Conservation (phyloP, 768 basidiomycete species). For the Podaxis pistillaris region DNA sequence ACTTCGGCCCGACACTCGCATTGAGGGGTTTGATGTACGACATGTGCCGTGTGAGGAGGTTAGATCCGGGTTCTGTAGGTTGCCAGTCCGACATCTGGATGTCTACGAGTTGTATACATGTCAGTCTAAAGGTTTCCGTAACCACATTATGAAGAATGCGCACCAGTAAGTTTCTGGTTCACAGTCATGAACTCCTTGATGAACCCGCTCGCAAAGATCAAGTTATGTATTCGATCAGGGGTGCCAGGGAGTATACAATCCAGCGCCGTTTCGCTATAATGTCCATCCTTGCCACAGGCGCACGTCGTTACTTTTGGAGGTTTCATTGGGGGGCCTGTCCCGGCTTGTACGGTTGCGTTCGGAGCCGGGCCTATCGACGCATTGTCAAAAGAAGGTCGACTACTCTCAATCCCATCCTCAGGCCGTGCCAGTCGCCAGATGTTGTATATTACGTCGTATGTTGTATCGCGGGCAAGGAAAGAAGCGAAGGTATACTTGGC, state of each 20-base stretch:
- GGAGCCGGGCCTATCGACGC: neutral
- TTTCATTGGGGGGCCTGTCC: neutral
- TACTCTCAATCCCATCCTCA: conserved; percentile 43
- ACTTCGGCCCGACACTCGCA: conserved; percentile 87
- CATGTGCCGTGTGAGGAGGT: conserved; percentile 82
- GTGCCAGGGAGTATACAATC: conserved; percentile 83
- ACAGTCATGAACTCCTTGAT: conserved; percentile 90
- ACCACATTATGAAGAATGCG: conserved; percentile 24
- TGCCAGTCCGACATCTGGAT: conserved; percentile 96
- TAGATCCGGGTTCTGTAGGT: conserved; percentile 58
- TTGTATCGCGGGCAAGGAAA: conserved; percentile 94
- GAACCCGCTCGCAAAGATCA: conserved; percentile 96
- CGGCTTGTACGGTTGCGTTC: neutral
- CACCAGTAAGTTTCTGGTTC: conserved; percentile 88
- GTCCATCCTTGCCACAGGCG: conserved; percentile 69
- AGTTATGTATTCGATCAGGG: conserved; percentile 92
- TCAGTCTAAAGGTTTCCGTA: neutral
- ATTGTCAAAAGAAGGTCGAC: conserved; percentile 35
- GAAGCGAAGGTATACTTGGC: conserved; percentile 94
- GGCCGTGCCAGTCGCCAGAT: conserved; percentile 93
- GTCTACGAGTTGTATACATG: conserved; percentile 45
- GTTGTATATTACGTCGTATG: conserved; percentile 93
- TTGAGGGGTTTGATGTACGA: conserved; percentile 94
- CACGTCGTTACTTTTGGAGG: conserved; percentile 66
- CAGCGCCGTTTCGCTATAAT: conserved; percentile 72